These are phyloP conservation scores for Aspergillus coremiiformis DNA, from an alignment of 495 filamentous ascomycete genomes.

Conservation along the genomic window DNA sequence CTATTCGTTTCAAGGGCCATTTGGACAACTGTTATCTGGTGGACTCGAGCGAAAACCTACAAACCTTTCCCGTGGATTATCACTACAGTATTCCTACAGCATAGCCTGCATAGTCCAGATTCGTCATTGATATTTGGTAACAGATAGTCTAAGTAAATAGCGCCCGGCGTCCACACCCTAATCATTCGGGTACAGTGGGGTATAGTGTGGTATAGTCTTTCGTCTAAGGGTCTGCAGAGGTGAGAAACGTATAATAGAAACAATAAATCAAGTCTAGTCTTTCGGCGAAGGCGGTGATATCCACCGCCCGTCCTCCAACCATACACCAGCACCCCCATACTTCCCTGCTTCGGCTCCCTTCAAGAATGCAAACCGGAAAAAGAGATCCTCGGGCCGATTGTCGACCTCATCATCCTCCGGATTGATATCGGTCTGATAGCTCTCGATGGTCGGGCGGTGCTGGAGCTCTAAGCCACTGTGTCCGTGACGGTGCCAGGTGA, in stretches of 20 bases:
- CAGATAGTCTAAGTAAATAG: not conserved
- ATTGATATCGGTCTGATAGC: slow-evolving; percentile 11
- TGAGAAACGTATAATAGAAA: not conserved
- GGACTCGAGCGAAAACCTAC: too few relatives aligned
- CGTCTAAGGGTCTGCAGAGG: not conserved
- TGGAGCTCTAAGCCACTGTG: slow-evolving; percentile 35
- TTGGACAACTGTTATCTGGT: too few relatives aligned
- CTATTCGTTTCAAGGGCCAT: too few relatives aligned
- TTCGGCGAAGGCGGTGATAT: slow-evolving; percentile 32
- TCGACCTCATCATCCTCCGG: slow-evolving; percentile 32
- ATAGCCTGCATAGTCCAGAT: too few relatives aligned
- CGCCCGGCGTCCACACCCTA: not conserved
- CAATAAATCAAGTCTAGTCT: slow-evolving; percentile 11
- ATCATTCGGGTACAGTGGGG: not conserved
- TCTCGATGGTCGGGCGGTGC: slow-evolving; percentile 17
- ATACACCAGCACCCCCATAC: slow-evolving; percentile 76
- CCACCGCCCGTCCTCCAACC: slow-evolving; percentile 67
- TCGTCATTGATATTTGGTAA: not conserved
- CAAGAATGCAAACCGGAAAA: slow-evolving; percentile 82
- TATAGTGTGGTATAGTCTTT: not conserved
- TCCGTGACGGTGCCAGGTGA: slow-evolving; percentile 42
- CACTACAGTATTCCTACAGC: too few relatives aligned
- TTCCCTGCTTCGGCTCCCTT: slow-evolving; percentile 58
- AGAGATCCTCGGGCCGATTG: slow-evolving; percentile 49
- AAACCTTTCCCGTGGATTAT: too few relatives aligned